Conservation (phyloP, 345 rosid genomes). For the Melaleuca alternifolia region DNA sequence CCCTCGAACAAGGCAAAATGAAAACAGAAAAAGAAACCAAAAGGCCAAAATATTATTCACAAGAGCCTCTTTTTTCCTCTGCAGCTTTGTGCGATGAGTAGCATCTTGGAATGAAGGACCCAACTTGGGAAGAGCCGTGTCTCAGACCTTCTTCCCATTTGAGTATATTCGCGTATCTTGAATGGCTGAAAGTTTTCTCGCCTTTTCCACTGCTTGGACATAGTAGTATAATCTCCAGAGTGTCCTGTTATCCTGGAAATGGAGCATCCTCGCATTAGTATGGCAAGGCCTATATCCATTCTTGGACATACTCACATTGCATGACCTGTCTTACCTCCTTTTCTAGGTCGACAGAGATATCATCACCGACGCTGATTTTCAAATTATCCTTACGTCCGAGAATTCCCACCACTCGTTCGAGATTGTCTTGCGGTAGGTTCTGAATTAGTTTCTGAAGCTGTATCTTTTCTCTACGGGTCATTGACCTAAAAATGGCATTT, state of each 20-base stretch:
- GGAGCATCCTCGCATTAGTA: not conserved
- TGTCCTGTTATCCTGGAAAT: slow-evolving; percentile 35
- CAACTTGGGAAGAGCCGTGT: not conserved
- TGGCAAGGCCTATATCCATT: not conserved
- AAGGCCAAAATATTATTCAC: not conserved
- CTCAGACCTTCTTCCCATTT: not conserved
- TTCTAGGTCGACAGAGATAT: slow-evolving; percentile 29
- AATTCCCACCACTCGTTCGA: slow-evolving; percentile 33
- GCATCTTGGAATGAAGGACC: not conserved
- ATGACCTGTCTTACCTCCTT: slow-evolving; percentile 18
- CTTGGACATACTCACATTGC: not conserved
- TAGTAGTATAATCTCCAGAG: slow-evolving; percentile 49
- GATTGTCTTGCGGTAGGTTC: slow-evolving; percentile 35
- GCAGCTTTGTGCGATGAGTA: not conserved
- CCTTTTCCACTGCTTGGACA: slow-evolving; percentile 33
- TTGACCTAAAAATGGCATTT: slow-evolving; percentile 24
- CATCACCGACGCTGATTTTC: slow-evolving; percentile 5
- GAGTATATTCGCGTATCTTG: not conserved
- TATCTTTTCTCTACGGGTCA: slow-evolving; percentile 38
- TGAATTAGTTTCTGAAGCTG: slow-evolving; percentile 32
- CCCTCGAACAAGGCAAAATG: not conserved
- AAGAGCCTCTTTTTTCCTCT: not conserved
- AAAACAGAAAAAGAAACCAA: not conserved
- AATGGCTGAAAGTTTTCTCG: slow-evolving; percentile 9
- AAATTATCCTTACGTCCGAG: slow-evolving; percentile 1